Conservation (phyloP, 805 yeast genomes). For the Myxozyma neotropica region DNA sequence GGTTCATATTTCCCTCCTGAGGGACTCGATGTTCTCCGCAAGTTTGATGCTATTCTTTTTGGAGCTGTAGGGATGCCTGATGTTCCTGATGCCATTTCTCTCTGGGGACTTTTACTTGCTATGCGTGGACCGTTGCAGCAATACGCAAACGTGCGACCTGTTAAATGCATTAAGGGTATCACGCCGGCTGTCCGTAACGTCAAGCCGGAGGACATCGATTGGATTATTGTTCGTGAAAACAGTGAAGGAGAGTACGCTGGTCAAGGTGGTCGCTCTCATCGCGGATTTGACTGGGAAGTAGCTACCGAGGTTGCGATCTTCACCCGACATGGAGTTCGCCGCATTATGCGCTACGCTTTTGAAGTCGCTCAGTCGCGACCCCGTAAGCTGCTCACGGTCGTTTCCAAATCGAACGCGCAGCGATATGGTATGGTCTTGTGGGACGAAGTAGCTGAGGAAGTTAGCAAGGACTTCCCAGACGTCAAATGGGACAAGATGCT, state of each 20-base stretch:
- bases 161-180: constrained; percentile 21
- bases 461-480: constrained; percentile 32
- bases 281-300: constrained; percentile 32
- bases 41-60: constrained; percentile 30
- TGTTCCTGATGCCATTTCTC: constrained; percentile 30
- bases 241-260: constrained; percentile 35
- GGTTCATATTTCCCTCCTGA: constrained; percentile 31
- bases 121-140: constrained; percentile 30
- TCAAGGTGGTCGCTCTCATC: constrained; percentile 35
- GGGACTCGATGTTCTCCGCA: constrained; percentile 19
- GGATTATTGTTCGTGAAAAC: constrained; percentile 29
- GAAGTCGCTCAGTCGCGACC: constrained; percentile 28
- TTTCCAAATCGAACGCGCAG: constrained; percentile 31
- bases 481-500: constrained; percentile 35
- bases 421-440: constrained; percentile 33
- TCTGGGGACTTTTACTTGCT: constrained; percentile 31
- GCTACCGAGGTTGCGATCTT: constrained; percentile 35
- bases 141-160: constrained; percentile 33
- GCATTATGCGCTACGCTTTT: constrained; percentile 33
- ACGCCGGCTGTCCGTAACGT: constrained; percentile 13
- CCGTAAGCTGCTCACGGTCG: constrained; percentile 30
- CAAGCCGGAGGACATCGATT: constrained; percentile 20
- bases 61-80: constrained; percentile 35
- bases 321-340: constrained; percentile 30
- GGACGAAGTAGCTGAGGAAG: constrained; percentile 33